A percentile compares a stretch with the other conserved stretches of the same genome.
These are phyloP conservation scores for Camelina neglecta DNA, from an alignment of 345 rosid species.

Conservation along the genomic window DNA sequence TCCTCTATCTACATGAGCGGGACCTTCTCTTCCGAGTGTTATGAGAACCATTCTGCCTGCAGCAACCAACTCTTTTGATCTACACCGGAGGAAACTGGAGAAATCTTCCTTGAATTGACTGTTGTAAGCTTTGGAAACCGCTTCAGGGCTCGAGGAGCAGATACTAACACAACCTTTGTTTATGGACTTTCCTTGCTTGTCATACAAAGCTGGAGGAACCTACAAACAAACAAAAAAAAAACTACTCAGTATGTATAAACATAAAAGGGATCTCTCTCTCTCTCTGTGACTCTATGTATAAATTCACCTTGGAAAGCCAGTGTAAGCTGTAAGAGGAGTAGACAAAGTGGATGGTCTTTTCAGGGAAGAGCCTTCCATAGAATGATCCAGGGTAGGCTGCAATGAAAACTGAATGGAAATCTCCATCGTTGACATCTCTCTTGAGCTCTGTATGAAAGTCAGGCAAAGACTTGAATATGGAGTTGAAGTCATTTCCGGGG, in stretches of 20 bases:
- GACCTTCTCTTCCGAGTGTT: constrained; percentile 67
- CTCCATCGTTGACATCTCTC: constrained; percentile 40
- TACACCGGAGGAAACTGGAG: constrained; percentile 59
- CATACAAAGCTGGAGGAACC: constrained; percentile 73
- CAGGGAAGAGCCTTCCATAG: constrained; percentile 81
- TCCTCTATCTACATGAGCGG: constrained; percentile 76
- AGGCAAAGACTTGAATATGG: constrained; percentile 60
- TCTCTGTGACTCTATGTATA: not conserved
- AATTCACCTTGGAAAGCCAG: constrained; percentile 87
- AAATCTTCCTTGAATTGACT: constrained; percentile 78
- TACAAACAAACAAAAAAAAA: constrained; percentile 34
- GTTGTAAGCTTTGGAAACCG: constrained; percentile 66
- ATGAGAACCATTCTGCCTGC: constrained; percentile 79
- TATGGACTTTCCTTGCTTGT: constrained; percentile 65
- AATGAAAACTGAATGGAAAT: constrained; percentile 49
- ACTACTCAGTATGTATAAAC: not conserved
- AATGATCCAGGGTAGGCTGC: constrained; percentile 82
- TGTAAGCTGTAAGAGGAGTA: constrained; percentile 77
- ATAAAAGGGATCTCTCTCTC: not conserved
- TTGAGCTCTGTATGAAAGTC: constrained; percentile 53
- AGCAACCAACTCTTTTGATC: constrained; percentile 62
- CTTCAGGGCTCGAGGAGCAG: constrained; percentile 62
- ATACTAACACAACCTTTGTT: constrained; percentile 77
- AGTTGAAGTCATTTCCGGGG: constrained; percentile 69
- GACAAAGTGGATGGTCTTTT: constrained; percentile 67